These are phyloP conservation scores for Omphalea diandra DNA, from an alignment of 441 rosid species.

Conservation along the genomic window DNA sequence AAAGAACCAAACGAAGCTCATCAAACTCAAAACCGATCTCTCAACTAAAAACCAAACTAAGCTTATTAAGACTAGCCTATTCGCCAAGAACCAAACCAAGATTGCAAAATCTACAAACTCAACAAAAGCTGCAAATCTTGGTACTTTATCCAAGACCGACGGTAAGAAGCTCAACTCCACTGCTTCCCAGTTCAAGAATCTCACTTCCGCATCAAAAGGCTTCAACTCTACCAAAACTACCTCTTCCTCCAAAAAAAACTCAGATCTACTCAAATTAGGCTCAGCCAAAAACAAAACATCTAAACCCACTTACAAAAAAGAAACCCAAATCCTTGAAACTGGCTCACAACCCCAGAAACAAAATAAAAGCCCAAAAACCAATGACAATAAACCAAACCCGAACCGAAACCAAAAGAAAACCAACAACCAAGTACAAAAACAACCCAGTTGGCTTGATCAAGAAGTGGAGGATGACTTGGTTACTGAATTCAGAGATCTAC, in stretches of 20 bases:
- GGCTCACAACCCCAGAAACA: slow-evolving; percentile 22
- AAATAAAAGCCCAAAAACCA: slow-evolving; percentile 18
- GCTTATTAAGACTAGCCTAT: too few relatives aligned
- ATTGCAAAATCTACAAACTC: slow-evolving; percentile 41
- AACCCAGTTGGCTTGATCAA: slow-evolving; percentile 62
- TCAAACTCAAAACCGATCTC: slow-evolving; percentile 20
- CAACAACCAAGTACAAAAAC: too few relatives aligned
- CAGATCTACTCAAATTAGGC: slow-evolving; percentile 58
- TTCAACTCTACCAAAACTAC: slow-evolving; percentile 41
- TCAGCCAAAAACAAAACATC: slow-evolving; percentile 63
- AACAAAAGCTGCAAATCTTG: slow-evolving; percentile 39
- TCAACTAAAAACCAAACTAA: slow-evolving; percentile 45
- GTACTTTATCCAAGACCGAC: slow-evolving; percentile 28
- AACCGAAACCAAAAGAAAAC: too few relatives aligned
- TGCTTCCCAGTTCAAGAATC: slow-evolving; percentile 31
- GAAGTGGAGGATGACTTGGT: slow-evolving; percentile 64
- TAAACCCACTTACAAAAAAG: slow-evolving; percentile 34
- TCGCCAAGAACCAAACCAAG: too few relatives aligned
- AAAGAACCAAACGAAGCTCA: slow-evolving; percentile 41
- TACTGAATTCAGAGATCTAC: slow-evolving; percentile 71
- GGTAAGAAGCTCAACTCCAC: too few relatives aligned
- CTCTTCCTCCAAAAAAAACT: slow-evolving; percentile 34
- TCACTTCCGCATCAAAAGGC: slow-evolving; percentile 40
- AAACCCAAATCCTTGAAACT: slow-evolving; percentile 14
- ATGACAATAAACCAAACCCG: too few relatives aligned